Conservation (phyloP, 2,329 filamentous ascomycete species). For the Scedosporium dehoogii region DNA sequence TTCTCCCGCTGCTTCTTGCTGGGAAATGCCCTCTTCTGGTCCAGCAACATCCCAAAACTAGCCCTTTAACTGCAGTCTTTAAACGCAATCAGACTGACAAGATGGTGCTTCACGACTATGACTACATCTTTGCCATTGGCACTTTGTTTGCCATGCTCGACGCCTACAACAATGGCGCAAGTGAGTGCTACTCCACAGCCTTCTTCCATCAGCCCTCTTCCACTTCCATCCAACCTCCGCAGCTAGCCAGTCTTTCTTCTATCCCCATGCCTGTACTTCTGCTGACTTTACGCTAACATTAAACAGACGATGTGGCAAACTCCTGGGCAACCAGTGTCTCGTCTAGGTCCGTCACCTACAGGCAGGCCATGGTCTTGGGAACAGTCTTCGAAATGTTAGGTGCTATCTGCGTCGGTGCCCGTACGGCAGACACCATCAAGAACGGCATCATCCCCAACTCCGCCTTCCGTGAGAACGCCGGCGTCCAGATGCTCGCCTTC, state of each 20-base stretch:
- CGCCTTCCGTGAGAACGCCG: slow-evolving; percentile 50
- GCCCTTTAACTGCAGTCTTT: not conserved
- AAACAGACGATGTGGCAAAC: slow-evolving; percentile 70
- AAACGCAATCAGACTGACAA: not conserved
- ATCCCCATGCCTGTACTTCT: not conserved
- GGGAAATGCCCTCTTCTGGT: not conserved
- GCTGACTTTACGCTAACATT: not conserved
- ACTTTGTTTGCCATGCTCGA: slow-evolving; percentile 67
- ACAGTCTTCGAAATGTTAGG: slow-evolving; percentile 60
- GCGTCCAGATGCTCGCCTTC: slow-evolving; percentile 60
- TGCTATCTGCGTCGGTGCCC: slow-evolving; percentile 55
- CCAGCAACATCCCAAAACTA: not conserved
- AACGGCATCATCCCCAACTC: slow-evolving; percentile 58
- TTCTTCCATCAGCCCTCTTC: not conserved
- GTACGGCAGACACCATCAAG: slow-evolving; percentile 70
- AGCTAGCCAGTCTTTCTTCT: not conserved
- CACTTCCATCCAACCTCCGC: not conserved
- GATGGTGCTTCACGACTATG: slow-evolving; percentile 53
- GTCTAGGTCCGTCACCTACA: slow-evolving; percentile 63
- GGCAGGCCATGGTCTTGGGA: slow-evolving; percentile 57
- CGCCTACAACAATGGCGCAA: slow-evolving; percentile 71
- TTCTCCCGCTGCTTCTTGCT: not conserved
- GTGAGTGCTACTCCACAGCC: slow-evolving; percentile 34
- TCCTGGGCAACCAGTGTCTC: slow-evolving; percentile 74
- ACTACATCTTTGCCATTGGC: slow-evolving; percentile 66